Conservation (phyloP, 768 basidiomycete species). For the Kondoa malvinella region DNA sequence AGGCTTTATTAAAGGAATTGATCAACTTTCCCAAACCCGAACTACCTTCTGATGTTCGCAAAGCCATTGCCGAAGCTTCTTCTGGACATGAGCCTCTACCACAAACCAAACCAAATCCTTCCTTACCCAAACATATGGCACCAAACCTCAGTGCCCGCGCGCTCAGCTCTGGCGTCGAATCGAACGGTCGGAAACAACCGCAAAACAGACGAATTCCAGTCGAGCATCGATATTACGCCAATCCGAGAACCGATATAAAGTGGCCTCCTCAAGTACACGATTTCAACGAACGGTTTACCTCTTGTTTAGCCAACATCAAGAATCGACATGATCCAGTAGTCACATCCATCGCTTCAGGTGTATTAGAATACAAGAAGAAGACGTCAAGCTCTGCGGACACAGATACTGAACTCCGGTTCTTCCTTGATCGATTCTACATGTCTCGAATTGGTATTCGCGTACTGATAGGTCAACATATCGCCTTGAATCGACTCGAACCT, state of each 20-base stretch:
- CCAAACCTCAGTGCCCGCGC: background rate
- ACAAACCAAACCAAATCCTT: conserved; percentile 64
- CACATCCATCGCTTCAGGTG: conserved; percentile 83
- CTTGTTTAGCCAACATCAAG: conserved; percentile 72
- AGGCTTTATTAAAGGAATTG: conserved; percentile 51
- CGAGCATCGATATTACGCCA: conserved; percentile 60
- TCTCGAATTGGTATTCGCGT: conserved; percentile 90
- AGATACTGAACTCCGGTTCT: conserved; percentile 75
- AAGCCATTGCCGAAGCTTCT: conserved; percentile 42
- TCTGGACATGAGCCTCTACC: conserved; percentile 43
- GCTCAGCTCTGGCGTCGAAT: background rate
- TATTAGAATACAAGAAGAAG: conserved; percentile 86
- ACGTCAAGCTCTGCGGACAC: conserved; percentile 40
- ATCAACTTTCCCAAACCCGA: conserved; percentile 65
- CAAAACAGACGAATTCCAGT: background rate
- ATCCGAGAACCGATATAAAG: conserved; percentile 43
- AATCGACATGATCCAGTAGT: conserved; percentile 91
- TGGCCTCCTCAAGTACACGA: conserved; percentile 91
- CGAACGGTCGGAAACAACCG: background rate
- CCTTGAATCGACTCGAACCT: conserved; percentile 65
- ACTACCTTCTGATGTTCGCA: conserved; percentile 50
- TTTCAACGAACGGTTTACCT: conserved; percentile 82
- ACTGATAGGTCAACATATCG: conserved; percentile 65
- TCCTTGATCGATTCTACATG: conserved; percentile 95
- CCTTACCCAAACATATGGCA: conserved; percentile 36